Conservation (phyloP, 2,329 filamentous ascomycete genomes). For the Pseudogymnoascus sp. region DNA sequence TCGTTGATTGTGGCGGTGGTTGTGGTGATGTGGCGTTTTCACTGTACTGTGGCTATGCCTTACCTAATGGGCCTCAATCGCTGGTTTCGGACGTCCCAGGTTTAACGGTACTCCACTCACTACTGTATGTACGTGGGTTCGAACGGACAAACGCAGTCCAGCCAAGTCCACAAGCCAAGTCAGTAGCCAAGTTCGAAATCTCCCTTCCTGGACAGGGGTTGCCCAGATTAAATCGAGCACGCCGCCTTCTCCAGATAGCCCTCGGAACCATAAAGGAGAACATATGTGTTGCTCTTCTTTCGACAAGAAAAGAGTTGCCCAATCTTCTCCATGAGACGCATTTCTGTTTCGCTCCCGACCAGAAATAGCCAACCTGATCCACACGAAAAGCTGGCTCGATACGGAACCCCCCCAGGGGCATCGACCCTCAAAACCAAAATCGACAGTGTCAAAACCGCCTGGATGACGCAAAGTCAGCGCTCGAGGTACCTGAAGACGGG, state of each 20-base stretch:
- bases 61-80: neutral
- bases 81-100: neutral
- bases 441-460: conserved; percentile 47
- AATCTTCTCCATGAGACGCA: conserved; percentile 48
- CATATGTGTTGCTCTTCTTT: conserved; percentile 5
- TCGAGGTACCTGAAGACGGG: conserved; percentile 58
- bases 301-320: neutral
- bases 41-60: conserved; percentile 7
- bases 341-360: conserved; percentile 54
- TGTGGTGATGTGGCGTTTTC: neutral
- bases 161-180: conserved; percentile 4
- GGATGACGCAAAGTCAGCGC: conserved; percentile 56
- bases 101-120: neutral
- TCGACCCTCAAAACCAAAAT: conserved; percentile 36
- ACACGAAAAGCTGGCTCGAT: conserved; percentile 56
- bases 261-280: conserved; percentile 4
- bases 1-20: neutral
- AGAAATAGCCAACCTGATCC: conserved; percentile 52
- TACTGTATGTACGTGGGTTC: neutral
- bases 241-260: neutral
- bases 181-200: conserved; percentile 4
- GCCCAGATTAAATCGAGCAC: neutral
- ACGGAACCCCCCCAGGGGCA: conserved; percentile 39
- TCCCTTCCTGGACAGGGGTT: conserved; percentile 5
- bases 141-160: neutral